Conservation (phyloP, 108 stramenopile genomes). For the Seminavis robusta region DNA sequence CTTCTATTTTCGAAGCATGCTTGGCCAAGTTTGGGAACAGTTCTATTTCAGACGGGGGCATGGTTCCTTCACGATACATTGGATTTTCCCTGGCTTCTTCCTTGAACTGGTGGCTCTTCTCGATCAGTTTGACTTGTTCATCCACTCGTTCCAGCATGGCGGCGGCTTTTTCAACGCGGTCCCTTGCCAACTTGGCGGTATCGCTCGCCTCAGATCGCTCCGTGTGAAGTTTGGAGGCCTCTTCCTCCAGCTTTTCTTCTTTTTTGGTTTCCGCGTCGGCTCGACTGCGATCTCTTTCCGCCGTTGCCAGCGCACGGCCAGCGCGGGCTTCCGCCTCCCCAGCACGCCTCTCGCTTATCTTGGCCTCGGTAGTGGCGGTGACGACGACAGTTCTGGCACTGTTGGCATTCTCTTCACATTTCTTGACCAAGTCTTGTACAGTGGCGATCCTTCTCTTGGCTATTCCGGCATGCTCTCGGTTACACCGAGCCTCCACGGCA, state of each 20-base stretch:
- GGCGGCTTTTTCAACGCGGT: slow-evolving; percentile 44
- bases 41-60: slow-evolving; percentile 17
- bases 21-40: slow-evolving; percentile 21
- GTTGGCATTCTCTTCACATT: slow-evolving; percentile 40
- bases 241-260: slow-evolving; percentile 60
- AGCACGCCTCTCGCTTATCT: slow-evolving; percentile 80
- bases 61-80: slow-evolving; percentile 33
- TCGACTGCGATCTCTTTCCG: slow-evolving; percentile 48
- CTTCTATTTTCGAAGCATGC: slow-evolving; percentile 52
- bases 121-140: slow-evolving; percentile 58
- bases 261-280: slow-evolving; percentile 63
- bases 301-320: slow-evolving; percentile 43
- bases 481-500: slow-evolving; percentile 47
- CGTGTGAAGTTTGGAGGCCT: slow-evolving; percentile 38
- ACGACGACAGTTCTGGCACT: slow-evolving; percentile 70
- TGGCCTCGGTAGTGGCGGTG: slow-evolving; percentile 78
- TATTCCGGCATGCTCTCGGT: slow-evolving; percentile 63
- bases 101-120: slow-evolving; percentile 32
- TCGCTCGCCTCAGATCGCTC: slow-evolving; percentile 27
- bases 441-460: slow-evolving; percentile 46
- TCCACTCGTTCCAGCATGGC: slow-evolving; percentile 43
- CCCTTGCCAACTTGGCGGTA: slow-evolving; percentile 31
- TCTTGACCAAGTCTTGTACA: slow-evolving; percentile 45
- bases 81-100: slow-evolving; percentile 24
- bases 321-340: slow-evolving; percentile 66